Base-by-base conservation (phyloP, 331 rosid genomes). In the Malus hybrid region DNA sequence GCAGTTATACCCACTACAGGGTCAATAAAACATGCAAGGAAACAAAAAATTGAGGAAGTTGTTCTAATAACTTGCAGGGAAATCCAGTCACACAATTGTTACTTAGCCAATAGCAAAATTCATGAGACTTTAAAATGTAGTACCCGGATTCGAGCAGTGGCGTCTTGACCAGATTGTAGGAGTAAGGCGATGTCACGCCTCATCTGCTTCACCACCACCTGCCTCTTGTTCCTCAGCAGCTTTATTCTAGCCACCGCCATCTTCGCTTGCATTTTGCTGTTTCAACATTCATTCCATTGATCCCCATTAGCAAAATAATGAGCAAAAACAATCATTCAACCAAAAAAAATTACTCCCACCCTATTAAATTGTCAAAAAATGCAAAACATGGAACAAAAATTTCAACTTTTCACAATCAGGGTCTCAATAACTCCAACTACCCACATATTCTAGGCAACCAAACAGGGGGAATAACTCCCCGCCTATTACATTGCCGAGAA, bases 161-260 rank as follows among this genome's bases (percentile, higher is more conserved):
- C 93, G 68, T 92, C 99, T 87, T 95, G 97, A 71, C 96, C 99
- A 16, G 96, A 90, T 80, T 90, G 93, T 22, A 95, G 92, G 48
- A 95, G 97, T 70, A 86, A 68, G 6, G 99, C 97, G 83, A 95
- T 90, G 89, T 95, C 99, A 7, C 97, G 91, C 83, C 99, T 86
- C 97, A 95, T 95, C 88, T 95, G 99, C 86, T 84, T 86, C 60
- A 95, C 99, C 65, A 92, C 96, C 29, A 81, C 97, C 80, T 92
- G 84, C 56, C 99, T 84, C 96, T 92, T 95, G 85, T 95, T 95
- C 90, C 89, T 82, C 75, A 95, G 82, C 60, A 95, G 91, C 93
- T 95, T 95, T 73, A 95, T 92, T 82, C 99, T 92, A 29, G 97
- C 97, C 82, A 95, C 97, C 28, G 99, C 96, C 99, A 95, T 92